Conservation (phyloP, 192 early-diverging fungal genomes). For the Coemansia guatemalensis region DNA sequence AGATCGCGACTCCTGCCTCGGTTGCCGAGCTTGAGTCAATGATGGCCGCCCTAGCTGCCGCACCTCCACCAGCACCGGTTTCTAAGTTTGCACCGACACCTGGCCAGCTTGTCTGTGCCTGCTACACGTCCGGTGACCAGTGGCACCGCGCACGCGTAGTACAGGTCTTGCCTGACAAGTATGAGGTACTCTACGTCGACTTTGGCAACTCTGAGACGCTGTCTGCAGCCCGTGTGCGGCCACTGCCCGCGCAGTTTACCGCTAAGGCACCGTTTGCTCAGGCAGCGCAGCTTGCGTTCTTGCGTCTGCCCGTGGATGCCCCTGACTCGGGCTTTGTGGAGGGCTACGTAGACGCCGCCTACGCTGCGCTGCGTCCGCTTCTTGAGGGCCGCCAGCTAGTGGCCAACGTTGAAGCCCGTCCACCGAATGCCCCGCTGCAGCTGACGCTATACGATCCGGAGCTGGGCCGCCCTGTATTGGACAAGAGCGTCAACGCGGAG, state of each 20-base stretch:
- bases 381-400: conserved; percentile 65
- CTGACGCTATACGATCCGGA: conserved; percentile 68
- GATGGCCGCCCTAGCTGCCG: conserved; percentile 76
- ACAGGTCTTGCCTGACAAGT: conserved; percentile 59
- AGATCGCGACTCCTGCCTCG: conserved; percentile 58
- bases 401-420: conserved; percentile 69
- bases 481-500: conserved; percentile 68
- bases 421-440: conserved; percentile 55
- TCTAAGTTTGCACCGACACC: conserved; percentile 59
- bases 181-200: conserved; percentile 85
- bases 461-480: conserved; percentile 57
- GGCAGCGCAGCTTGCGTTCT: conserved; percentile 82
- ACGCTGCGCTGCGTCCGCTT: conserved; percentile 68
- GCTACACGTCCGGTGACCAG: conserved; percentile 84
- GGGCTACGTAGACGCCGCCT: conserved; percentile 79
- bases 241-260: conserved; percentile 73
- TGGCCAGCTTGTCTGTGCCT: conserved; percentile 73
- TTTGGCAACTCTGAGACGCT: conserved; percentile 93
- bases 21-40: conserved; percentile 72
- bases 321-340: conserved; percentile 42
- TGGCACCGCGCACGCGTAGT: conserved; percentile 91
- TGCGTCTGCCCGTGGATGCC: conserved; percentile 56
- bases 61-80: conserved; percentile 51
- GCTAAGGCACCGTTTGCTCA: conserved; percentile 71
- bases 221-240: conserved; percentile 65